These are phyloP conservation scores for Phialophora macrospora DNA, from an alignment of 2,329 filamentous ascomycete genomes.

Conservation along the genomic window DNA sequence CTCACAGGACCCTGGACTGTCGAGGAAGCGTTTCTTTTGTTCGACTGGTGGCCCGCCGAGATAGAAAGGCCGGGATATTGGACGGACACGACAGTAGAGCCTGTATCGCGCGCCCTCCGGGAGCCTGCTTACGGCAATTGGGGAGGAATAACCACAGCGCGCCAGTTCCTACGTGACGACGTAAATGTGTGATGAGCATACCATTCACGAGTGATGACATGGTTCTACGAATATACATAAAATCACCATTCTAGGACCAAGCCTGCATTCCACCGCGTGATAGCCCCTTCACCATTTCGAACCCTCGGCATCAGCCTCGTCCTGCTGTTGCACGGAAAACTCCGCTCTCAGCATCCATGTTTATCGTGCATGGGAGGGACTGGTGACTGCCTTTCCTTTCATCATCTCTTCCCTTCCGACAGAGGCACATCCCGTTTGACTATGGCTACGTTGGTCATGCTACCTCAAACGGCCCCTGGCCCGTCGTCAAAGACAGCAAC, in stretches of 20 bases:
- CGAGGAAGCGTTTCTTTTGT: slow-evolving; percentile 38
- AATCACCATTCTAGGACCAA: neutral
- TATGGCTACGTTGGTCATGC: slow-evolving; percentile 31
- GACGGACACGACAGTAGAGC: slow-evolving; percentile 1
- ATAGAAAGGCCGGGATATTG: slow-evolving; percentile 33
- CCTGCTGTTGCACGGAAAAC: neutral
- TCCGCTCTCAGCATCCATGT: slow-evolving; percentile 2
- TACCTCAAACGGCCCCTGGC: slow-evolving; percentile 10
- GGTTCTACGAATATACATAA: neutral
- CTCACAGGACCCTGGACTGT: slow-evolving; percentile 40
- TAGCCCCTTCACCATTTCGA: too few relatives aligned
- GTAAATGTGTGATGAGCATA: slow-evolving; percentile 32
- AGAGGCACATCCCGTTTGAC: neutral
- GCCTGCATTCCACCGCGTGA: neutral
- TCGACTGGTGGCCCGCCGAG: slow-evolving; percentile 38
- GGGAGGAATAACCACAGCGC: slow-evolving; percentile 30
- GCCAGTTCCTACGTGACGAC: slow-evolving; percentile 33
- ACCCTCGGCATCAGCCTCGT: slow-evolving; percentile 3
- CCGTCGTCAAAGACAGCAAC: slow-evolving; percentile 14
- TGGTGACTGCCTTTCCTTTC: neutral
- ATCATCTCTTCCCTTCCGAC: neutral
- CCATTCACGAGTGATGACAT: slow-evolving; percentile 22
- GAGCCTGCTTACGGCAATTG: slow-evolving; percentile 7
- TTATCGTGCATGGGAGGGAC: neutral
- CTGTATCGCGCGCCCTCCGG: neutral